A percentile compares a stretch with the other conserved stretches of the same genome.
These are phyloP conservation scores for Stygiomarasmius scandens DNA, from an alignment of 1,284 basidiomycete genomes.

Conservation along the genomic window DNA sequence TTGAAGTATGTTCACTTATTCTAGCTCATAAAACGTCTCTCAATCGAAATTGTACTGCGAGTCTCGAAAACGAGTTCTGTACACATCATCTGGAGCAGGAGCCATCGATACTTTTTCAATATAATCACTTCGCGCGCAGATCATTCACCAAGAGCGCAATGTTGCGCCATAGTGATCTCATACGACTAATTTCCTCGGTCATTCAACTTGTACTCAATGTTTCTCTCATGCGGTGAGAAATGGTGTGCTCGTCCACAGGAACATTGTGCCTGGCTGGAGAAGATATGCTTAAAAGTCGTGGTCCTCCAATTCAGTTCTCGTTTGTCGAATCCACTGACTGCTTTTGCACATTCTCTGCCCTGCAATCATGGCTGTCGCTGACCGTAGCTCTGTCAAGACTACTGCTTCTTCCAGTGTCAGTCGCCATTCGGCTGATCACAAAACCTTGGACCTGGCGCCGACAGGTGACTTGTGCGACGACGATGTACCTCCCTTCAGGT, in stretches of 20 bases:
- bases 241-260: not conserved
- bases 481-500: conserved; percentile 6
- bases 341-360: not conserved
- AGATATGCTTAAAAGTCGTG: not conserved
- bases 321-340: not conserved
- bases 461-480: conserved; percentile 1
- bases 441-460: not conserved
- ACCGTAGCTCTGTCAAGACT: not conserved
- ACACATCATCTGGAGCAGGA: too few relatives aligned
- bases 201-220: too few relatives aligned
- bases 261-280: not conserved
- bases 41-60: too few relatives aligned
- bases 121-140: not conserved
- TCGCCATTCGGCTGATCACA: not conserved
- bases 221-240: too few relatives aligned
- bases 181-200: not conserved
- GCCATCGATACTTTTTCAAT: too few relatives aligned
- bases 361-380: conserved; percentile 2
- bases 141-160: not conserved
- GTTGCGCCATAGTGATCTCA: conserved; percentile 1
- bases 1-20: too few relatives aligned
- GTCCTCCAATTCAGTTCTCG: not conserved
- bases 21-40: too few relatives aligned
- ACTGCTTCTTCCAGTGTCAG: not conserved
- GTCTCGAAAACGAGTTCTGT: too few relatives aligned